These are phyloP conservation scores for Malus orientalis DNA, from an alignment of 306 rosid genomes.

Conservation along the genomic window DNA sequence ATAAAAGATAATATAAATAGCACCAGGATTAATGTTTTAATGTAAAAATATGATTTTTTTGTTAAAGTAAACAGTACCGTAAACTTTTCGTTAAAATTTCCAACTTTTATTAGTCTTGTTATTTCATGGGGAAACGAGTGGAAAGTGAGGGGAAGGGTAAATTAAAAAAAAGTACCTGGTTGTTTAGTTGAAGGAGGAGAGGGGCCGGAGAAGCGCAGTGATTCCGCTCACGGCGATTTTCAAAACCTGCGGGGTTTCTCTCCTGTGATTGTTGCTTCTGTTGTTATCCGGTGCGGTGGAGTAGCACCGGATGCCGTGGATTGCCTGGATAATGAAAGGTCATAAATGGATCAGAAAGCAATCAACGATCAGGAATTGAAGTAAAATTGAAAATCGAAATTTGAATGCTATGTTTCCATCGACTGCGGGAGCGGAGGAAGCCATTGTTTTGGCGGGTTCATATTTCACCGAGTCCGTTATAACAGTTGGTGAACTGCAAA, in stretches of 20 bases:
- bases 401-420: not conserved
- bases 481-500: not conserved
- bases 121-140: not conserved
- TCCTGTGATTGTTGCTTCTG: not conserved
- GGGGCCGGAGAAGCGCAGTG: conserved; percentile 59
- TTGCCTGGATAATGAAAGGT: conserved; percentile 8
- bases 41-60: too few species aligned
- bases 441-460: not conserved
- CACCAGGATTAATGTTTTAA: too few species aligned
- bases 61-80: too few species aligned
- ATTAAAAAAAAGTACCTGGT: conserved; percentile 22
- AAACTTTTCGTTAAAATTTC: too few species aligned
- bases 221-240: conserved; percentile 61
- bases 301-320: conserved; percentile 26
- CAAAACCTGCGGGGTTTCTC: conserved; percentile 42
- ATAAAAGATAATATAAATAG: too few species aligned
- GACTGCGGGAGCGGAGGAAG: not conserved
- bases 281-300: conserved; percentile 14
- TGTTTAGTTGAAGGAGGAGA: conserved; percentile 33
- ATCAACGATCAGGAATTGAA: not conserved
- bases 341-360: not conserved
- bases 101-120: too few species aligned
- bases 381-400: not conserved
- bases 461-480: not conserved
- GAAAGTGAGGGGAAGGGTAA: not conserved